A percentile compares a stretch with the other conserved stretches of the same genome.
Conservation (phyloP, 2,329 filamentous ascomycete genomes). For the Fusarium mundagurra region DNA sequence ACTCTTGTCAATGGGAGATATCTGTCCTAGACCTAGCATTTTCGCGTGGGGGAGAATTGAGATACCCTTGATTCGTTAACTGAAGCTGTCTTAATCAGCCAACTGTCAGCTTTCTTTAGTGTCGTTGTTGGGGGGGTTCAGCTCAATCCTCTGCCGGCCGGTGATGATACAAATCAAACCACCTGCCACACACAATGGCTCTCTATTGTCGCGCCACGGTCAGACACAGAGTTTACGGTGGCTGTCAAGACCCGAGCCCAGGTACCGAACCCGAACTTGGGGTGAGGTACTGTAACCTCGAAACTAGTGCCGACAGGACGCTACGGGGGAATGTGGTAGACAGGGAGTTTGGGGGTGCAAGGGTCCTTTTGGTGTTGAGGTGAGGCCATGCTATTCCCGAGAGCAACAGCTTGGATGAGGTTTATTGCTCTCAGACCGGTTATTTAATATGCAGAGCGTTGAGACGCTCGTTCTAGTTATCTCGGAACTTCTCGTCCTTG, state of each 20-base stretch:
- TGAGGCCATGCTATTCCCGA: conserved; percentile 18
- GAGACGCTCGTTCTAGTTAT: not conserved
- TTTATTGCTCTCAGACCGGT: not conserved
- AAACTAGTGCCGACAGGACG: conserved; percentile 21
- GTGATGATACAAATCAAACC: conserved; percentile 8
- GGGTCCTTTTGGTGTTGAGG: conserved; percentile 11
- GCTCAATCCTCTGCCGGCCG: conserved; percentile 8
- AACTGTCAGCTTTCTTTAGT: not conserved
- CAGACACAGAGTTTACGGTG: not conserved
- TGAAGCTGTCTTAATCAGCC: not conserved
- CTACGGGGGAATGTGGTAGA: conserved; percentile 38
- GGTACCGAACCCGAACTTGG: conserved; percentile 33
- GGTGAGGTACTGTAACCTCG: not conserved
- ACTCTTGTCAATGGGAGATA: not conserved
- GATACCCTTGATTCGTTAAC: conserved; percentile 25
- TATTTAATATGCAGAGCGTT: not conserved
- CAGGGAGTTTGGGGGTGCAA: conserved; percentile 35
- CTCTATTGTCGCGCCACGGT: not conserved
- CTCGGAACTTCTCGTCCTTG: conserved; percentile 22
- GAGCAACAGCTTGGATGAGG: not conserved
- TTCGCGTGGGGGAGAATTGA: not conserved
- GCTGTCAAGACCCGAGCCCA: conserved; percentile 8
- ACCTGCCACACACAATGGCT: not conserved
- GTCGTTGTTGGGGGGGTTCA: not conserved
- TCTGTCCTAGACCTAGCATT: conserved; percentile 3